Percentiles rank a stretch among this genome's conserved stretches.
Evolutionary conservation across 352 stramenopile genomes (phyloP).

Genomic region (Globisporangium parvum): DNA sequence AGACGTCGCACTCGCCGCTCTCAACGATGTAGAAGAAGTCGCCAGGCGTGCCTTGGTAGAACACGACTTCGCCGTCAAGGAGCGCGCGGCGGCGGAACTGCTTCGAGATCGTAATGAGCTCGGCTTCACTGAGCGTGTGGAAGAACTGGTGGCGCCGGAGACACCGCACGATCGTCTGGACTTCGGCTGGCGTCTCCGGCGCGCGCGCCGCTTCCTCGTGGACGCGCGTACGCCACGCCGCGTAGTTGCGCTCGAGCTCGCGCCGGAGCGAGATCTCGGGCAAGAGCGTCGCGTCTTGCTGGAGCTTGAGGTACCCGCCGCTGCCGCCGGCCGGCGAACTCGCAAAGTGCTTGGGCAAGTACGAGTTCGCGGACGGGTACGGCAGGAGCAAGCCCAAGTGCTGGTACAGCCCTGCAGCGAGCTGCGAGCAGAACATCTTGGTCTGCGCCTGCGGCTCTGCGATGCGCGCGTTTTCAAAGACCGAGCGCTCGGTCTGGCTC

Average conservation of each 20-base stretch:
- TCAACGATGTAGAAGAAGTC: conserved; percentile 84
- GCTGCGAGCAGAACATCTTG: conserved; percentile 83
- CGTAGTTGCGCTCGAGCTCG: conserved; percentile 26
- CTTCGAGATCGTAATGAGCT: conserved; percentile 46
- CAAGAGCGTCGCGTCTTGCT: conserved; percentile 63
- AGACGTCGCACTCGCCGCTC: conserved; percentile 72
- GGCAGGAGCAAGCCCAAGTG: conserved; percentile 67
- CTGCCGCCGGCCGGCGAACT: conserved; percentile 14
- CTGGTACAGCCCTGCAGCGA: conserved; percentile 76
- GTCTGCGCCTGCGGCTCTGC: conserved; percentile 24
- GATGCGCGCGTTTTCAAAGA: conserved; percentile 79
- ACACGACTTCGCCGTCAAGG: conserved; percentile 64
- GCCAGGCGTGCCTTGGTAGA: conserved; percentile 72
- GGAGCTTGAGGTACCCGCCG: conserved; percentile 64
- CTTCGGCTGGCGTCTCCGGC: conserved; percentile 27
- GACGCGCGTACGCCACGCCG: conserved; percentile 19
- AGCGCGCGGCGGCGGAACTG: conserved; percentile 56
- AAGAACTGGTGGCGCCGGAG: conserved; percentile 77
- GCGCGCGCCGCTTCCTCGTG: conserved; percentile 26
- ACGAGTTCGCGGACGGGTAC: conserved; percentile 82
- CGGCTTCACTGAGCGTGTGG: conserved; percentile 64
- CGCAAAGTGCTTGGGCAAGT: conserved; percentile 85
- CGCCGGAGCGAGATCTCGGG: conserved; percentile 64
- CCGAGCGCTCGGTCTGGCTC: conserved; percentile 53
- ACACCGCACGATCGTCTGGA: conserved; percentile 52